Evolutionary conservation across 140 eudicot species (phyloP), one percentile per base, ranked within the genome.

Genomic region (Cichorium intybus): DNA sequence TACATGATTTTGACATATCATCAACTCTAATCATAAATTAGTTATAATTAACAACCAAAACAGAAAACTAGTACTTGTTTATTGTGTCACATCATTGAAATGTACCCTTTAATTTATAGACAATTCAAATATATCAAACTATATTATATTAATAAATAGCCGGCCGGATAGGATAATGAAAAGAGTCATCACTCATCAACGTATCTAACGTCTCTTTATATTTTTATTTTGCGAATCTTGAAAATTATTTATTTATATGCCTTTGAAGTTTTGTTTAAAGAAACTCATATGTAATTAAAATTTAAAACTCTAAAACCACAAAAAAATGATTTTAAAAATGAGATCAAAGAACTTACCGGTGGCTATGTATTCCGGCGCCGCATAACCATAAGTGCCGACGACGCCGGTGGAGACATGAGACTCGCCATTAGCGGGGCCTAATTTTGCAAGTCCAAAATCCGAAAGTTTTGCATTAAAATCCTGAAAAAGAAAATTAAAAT

Each of bases 321-420:
- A 29, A 23, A 3, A 15, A 4, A 65, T 2, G 21, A 12, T 5
- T 29, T 4, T 10, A 5, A 12, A 52, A 46, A 28, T 7, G 24
- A 59, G 43, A 16, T 18, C 3, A 4, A 12, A 45, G 7, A 49
- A 64, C 73, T 50, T 56, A 91, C 98, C 98, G 0, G 98, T 88
- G 57, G 96, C 91, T 62, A 92, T 70, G 70, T 92, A 92, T 45
- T 92, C 96, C 0, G 98, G 96, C 47, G 98, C 98, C 0, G 96
- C 98, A 24, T 91, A 91, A 16, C 98, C 98, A 17, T 85, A 85
- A 12, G 98, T 92, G 53, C 98, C 98, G 3, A 85, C 86, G n/a
- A 82, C 77, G 9, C 73, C 79, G 0, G 98, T 88, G 0, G 96
- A 81, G 21, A 92, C 84, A 49, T 92, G 96, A 4, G 98, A 92